Evolutionary conservation across 2,329 filamentous ascomycete species (phyloP), one percentile per base, ranked within the genome.

Genomic region (Pseudogymnoascus sp.): DNA sequence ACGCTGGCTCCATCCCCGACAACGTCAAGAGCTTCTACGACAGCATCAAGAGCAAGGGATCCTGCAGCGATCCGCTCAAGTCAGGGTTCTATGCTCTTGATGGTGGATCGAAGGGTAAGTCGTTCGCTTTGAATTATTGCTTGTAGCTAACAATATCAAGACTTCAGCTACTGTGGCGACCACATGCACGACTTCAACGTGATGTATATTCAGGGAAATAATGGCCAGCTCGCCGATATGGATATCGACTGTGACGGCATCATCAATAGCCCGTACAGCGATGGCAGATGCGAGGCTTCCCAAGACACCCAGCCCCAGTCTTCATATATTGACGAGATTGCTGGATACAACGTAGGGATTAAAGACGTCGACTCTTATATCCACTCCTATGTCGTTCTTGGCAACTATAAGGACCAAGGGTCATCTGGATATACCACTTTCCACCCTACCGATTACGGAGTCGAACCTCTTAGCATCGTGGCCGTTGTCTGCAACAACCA

Each of bases 201-300:
- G 43, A 71, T 85, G 62, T 84, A 79, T 70, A 69, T 84, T 12
- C 76, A 79, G 62, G 77, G 77, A 47, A 71, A 69, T 2, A 67
- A 70, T 4, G 73, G 73, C 20, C 66, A 75, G 37, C 72, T 83
- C 38, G 76, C 74, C 59, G 79, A 84, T 70, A 82, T 85, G 79
- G 82, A 84, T 65, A 75, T 85, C 60, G 81, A 83, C 71, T 85
- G 82, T 66, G 82, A 85, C 65, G 82, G 82, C 20, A 67, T 73
- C 6, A 75, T 80, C 60, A 69, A 71, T 20, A 73, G 74, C 6
- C 65, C 71, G 28, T 73, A 73, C 36, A 73, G 76, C 61, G 77
- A 75, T 30, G 77, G 78, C 1, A 74, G 75, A 39, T 84, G 81
- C 65, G 73, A 68, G 35, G 74, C 71, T 16, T 78, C 77, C 9